Evolutionary conservation across 805 yeast genomes (phyloP), one percentile per base, ranked within the genome.

Genomic region (Metschnikowia anglica): DNA sequence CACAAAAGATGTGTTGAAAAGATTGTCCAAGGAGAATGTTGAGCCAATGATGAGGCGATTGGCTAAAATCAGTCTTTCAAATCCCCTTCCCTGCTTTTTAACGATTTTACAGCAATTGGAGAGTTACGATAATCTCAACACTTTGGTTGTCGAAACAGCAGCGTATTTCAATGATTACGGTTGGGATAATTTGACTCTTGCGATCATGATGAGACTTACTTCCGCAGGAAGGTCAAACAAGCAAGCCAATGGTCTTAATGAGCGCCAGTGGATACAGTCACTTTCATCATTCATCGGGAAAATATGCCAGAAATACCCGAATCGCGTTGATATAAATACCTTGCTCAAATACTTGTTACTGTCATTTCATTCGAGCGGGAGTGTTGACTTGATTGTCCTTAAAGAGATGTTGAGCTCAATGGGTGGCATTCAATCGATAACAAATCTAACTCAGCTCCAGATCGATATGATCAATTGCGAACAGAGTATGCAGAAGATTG

Each of bases 81-180:
- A 88, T 59, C 97, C 98, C 2, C 59, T 89, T 15, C 84, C 95
- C 2, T 79, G 89, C 11, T 77, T 90, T 33, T 65, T 77, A 17
- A 82, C 86, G 0, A 74, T 87, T 34, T 71, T 90, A 9, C 79
- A 80, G 34, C 97, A 88, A 57, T 80, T 91, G 49, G 98, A 91
- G 62, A 88, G 93, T 66, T 91, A 91, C 59, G 96, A 85, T 57
- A 91, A 91, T 57, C 76, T 91, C 49, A 85, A 83, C 34, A 81
- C 49, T 28, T 70, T 91, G 44, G 80, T 91, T 5, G 89, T 88
- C 8, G 83, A 83, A 35, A 79, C 93, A 5, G 88, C 96, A 0
- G 69, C 80, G 30, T 83, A 79, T 56, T 88, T 88, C 59, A 83
- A 82, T 38, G 74, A 67, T 4, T 83, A 84, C 54, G 88, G 89